These are phyloP conservation scores for Suhomyces guaymorum DNA, from an alignment of 1,139 yeast genomes.

Conservation along the genomic window DNA sequence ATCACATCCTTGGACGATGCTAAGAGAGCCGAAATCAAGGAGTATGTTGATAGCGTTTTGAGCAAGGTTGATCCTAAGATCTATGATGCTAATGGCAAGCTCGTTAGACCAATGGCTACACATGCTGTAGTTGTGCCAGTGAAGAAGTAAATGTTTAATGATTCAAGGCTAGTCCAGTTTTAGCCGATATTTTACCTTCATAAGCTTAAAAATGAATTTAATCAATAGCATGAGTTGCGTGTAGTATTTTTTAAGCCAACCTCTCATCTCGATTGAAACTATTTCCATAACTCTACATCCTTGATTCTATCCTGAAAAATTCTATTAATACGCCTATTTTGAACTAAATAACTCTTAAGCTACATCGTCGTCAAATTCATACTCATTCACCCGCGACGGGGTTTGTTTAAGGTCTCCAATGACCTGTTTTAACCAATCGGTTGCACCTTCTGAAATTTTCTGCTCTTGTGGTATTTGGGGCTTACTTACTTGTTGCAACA, in stretches of 20 bases:
- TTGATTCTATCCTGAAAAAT: too few species aligned
- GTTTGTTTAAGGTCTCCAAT: neutral
- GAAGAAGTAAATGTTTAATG: constrained; percentile 7
- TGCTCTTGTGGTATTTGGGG: neutral
- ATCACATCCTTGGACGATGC: constrained; percentile 48
- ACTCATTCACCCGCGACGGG: neutral
- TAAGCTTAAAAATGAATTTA: too few species aligned
- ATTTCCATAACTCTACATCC: too few species aligned
- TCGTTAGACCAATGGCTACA: constrained; percentile 18
- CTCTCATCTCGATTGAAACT: too few species aligned
- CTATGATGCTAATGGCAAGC: constrained; percentile 9
- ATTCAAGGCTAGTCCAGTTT: too few species aligned
- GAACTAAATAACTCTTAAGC: too few species aligned
- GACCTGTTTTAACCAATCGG: neutral
- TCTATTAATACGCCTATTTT: too few species aligned
- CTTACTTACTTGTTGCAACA: too few species aligned
- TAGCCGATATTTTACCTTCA: too few species aligned
- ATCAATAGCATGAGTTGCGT: too few species aligned
- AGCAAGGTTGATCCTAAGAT: constrained; percentile 16
- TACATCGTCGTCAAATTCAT: neutral
- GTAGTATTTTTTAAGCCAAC: too few species aligned
- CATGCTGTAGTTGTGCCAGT: constrained; percentile 17
- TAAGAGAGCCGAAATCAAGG: constrained; percentile 34
- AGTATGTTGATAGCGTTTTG: constrained; percentile 29
- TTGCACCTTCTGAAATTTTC: neutral